A percentile compares a stretch with the other conserved stretches of the same genome.
phyloP scores from a whole-genome alignment of 306 rosid species.

The Cucumis melo region DNA sequence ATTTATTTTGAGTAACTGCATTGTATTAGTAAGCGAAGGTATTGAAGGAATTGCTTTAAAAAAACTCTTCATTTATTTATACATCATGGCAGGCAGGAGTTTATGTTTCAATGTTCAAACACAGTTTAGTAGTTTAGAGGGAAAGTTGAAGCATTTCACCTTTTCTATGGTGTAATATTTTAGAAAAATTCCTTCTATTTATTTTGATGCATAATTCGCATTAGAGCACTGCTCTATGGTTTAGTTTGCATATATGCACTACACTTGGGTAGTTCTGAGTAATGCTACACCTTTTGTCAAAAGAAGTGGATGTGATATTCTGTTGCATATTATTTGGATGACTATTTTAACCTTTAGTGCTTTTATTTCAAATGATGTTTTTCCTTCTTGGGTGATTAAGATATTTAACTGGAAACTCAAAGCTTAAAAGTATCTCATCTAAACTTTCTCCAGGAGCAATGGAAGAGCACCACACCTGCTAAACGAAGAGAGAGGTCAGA shows the following conservation, averaged over 20 bases:
- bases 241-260: neutral
- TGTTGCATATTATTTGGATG: neutral
- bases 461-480: conserved; percentile 83
- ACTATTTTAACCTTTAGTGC: neutral
- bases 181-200: neutral
- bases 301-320: neutral
- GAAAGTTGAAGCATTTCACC: neutral
- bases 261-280: neutral
- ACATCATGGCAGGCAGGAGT: neutral
- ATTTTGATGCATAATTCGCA: neutral
- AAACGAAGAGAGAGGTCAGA: conserved; percentile 83
- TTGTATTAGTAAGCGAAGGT: neutral
- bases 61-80: neutral
- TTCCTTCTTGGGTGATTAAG: neutral
- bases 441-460: conserved; percentile 67
- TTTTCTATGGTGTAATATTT: neutral
- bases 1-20: neutral
- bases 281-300: neutral
- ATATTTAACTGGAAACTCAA: neutral
- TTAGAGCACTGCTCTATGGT: neutral
- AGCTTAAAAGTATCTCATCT: conserved; percentile 4
- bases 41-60: neutral
- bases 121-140: neutral
- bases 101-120: neutral
- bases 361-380: conserved; percentile 1